Conservation (phyloP, 176 grass and related monocot species). For the Cocos nucifera region DNA sequence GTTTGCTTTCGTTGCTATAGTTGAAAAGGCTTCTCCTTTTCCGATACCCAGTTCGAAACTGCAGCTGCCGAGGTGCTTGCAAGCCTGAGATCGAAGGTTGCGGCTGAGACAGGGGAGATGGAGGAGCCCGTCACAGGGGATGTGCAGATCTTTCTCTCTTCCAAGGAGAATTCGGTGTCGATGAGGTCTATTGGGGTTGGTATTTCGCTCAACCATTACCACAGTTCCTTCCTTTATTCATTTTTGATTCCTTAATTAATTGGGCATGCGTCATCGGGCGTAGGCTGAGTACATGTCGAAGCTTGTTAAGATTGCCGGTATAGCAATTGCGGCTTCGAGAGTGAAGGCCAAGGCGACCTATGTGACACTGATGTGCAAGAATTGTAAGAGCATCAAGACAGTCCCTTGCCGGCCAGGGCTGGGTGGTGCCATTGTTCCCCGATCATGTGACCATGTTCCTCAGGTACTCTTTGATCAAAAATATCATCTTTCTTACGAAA, state of each 20-base stretch:
- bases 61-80: constrained; percentile 61
- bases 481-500: not conserved
- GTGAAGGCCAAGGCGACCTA: constrained; percentile 98
- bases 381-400: constrained; percentile 61
- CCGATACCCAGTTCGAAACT: constrained; percentile 52
- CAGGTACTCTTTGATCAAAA: constrained; percentile 31
- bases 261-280: not conserved
- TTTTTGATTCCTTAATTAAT: no score
- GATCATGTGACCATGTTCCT: constrained; percentile 73
- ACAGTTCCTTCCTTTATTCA: no score
- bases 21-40: not conserved
- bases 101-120: constrained; percentile 88
- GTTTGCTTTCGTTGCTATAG: not conserved
- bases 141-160: constrained; percentile 86
- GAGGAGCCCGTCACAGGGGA: constrained; percentile 68
- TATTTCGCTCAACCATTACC: not conserved
- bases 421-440: constrained; percentile 78
- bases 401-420: constrained; percentile 85
- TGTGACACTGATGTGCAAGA: constrained; percentile 89
- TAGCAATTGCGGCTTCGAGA: constrained; percentile 74
- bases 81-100: constrained; percentile 69
- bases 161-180: constrained; percentile 74
- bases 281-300: constrained; percentile 90
- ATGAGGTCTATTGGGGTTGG: constrained; percentile 83
- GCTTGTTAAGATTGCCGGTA: constrained; percentile 87